Evolutionary conservation across 2,329 filamentous ascomycete genomes (phyloP).

Genomic region (Neurospora sp.): DNA sequence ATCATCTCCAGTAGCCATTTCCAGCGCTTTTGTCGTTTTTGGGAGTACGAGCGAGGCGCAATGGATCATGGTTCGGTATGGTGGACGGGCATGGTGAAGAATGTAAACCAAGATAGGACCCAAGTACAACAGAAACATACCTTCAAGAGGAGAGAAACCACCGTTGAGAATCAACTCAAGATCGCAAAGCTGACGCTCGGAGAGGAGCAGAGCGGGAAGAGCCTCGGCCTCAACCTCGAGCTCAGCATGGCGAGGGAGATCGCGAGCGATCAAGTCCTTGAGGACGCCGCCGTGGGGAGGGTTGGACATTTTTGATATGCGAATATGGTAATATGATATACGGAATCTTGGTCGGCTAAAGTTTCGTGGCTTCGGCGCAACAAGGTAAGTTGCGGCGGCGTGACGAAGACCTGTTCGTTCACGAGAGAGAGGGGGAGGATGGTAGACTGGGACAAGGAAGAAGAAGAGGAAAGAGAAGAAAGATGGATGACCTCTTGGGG

Average conservation of each 20-base stretch:
- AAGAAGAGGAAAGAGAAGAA: background rate
- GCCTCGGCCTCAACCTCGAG: constrained; percentile 76
- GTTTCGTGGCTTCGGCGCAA: background rate
- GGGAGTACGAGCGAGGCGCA: background rate
- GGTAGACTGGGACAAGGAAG: background rate
- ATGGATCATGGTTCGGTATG: constrained; percentile 8
- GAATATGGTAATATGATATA: background rate
- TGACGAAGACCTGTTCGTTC: background rate
- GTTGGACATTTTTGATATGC: constrained; percentile 48
- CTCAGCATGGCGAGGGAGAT: constrained; percentile 71
- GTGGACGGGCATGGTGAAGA: constrained; percentile 5
- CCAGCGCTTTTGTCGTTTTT: background rate
- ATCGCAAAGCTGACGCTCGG: constrained; percentile 94
- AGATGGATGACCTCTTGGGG: background rate
- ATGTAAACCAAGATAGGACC: background rate
- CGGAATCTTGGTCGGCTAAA: background rate
- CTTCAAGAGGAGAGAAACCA: constrained; percentile 95
- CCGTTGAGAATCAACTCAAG: constrained; percentile 95
- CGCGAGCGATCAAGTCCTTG: constrained; percentile 94
- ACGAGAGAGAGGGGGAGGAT: background rate
- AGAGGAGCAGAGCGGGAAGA: constrained; percentile 74
- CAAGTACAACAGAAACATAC: constrained; percentile 38
- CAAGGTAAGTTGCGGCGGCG: background rate
- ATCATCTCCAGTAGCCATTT: background rate
- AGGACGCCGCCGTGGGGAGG: constrained; percentile 83